Conservation (phyloP, 371 early-diverging fungal species). For the Mortierella sp. region DNA sequence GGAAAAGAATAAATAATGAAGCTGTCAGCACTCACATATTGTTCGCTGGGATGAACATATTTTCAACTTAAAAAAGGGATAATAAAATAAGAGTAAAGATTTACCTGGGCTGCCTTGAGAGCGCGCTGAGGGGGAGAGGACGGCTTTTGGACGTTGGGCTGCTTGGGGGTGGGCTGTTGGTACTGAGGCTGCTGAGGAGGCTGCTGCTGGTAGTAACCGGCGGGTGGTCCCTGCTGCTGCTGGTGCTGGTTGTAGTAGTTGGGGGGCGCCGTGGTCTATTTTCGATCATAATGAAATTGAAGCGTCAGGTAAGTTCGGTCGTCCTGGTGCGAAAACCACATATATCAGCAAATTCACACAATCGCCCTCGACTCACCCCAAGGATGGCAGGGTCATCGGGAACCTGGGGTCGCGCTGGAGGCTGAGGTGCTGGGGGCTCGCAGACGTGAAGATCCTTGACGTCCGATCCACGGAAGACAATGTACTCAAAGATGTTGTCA, state of each 20-base stretch:
- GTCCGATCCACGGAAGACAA: conserved; percentile 94
- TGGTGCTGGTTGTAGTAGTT: conserved; percentile 48
- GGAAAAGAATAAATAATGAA: not conserved
- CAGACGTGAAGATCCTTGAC: conserved; percentile 94
- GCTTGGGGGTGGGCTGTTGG: conserved; percentile 39
- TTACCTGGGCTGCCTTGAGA: conserved; percentile 14
- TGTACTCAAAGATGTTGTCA: conserved; percentile 89
- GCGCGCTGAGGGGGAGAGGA: conserved; percentile 33
- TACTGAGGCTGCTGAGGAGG: conserved; percentile 30
- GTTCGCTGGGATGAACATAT: not conserved
- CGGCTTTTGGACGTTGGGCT: conserved; percentile 14
- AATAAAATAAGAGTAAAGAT: too few relatives aligned
- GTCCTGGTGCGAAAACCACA: not conserved
- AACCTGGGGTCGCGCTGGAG: conserved; percentile 69
- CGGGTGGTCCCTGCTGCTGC: conserved; percentile 26
- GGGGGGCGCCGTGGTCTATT: conserved; percentile 52
- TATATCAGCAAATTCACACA: not conserved
- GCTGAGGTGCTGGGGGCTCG: conserved; percentile 73
- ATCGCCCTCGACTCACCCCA: conserved; percentile 65
- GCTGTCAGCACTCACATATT: not conserved
- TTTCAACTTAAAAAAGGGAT: not conserved
- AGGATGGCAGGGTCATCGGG: conserved; percentile 94
- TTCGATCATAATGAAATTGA: not conserved
- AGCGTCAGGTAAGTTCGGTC: not conserved
- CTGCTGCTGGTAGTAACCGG: conserved; percentile 44